phyloP scores from a whole-genome alignment of 495 filamentous ascomycete genomes.

The Xylaria bambusicola region DNA sequence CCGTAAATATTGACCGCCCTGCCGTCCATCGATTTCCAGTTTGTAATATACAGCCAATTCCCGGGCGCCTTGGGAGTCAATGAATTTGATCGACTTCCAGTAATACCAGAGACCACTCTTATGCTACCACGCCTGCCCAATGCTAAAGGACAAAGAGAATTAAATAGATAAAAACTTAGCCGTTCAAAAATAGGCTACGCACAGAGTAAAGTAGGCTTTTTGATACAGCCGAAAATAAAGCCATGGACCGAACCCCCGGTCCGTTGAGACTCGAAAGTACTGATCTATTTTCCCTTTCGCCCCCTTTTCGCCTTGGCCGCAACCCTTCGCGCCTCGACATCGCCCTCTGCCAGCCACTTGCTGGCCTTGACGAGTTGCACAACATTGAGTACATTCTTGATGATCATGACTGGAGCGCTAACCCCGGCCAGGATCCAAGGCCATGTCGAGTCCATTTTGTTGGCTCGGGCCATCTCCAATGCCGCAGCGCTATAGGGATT shows the following conservation, averaged over 20 bases:
- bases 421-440: slow-evolving; percentile 89
- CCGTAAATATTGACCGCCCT: background rate
- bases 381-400: slow-evolving; percentile 93
- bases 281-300: slow-evolving; percentile 23
- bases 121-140: slow-evolving; percentile 23
- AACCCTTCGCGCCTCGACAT: slow-evolving; percentile 59
- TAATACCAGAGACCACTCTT: slow-evolving; percentile 14
- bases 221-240: too few relatives aligned
- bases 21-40: background rate
- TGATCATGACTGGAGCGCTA: slow-evolving; percentile 80
- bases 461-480: slow-evolving; percentile 84
- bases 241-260: too few relatives aligned
- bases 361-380: slow-evolving; percentile 93
- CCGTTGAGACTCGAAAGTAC: too few relatives aligned
- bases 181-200: background rate
- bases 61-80: background rate
- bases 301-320: slow-evolving; percentile 46
- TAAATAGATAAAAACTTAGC: background rate
- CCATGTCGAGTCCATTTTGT: slow-evolving; percentile 75
- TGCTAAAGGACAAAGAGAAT: slow-evolving; percentile 10
- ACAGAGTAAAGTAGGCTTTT: slow-evolving; percentile 3
- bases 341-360: slow-evolving; percentile 88
- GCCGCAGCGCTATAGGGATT: slow-evolving; percentile 89
- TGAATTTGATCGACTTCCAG: background rate
- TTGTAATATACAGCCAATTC: background rate